A percentile compares a stretch with the other conserved stretches of the same genome.
phyloP scores from a whole-genome alignment of 805 yeast genomes.

The Lipomyces spencermartinsiae region DNA sequence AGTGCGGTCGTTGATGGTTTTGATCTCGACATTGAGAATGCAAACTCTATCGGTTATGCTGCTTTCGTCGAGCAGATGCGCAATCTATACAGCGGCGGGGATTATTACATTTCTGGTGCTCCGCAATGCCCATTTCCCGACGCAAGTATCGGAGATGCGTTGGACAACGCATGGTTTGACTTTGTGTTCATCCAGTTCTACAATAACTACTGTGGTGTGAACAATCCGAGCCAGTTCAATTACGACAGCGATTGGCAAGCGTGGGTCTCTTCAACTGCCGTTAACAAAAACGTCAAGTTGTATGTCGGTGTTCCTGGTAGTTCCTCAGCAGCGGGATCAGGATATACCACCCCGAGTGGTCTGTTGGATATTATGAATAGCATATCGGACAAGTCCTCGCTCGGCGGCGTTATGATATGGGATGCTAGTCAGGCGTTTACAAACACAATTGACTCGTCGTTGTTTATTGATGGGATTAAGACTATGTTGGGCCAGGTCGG shows the following conservation, averaged over 20 bases:
- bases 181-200: conserved; percentile 71
- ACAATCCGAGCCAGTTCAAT: conserved; percentile 40
- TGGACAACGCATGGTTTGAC: conserved; percentile 57
- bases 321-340: conserved; percentile 59
- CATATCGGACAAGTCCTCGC: conserved; percentile 48
- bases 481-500: conserved; percentile 45
- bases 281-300: conserved; percentile 59
- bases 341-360: conserved; percentile 57
- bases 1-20: conserved; percentile 70
- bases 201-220: conserved; percentile 58
- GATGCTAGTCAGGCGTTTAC: conserved; percentile 53
- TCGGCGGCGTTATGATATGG: conserved; percentile 82
- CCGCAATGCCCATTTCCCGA: conserved; percentile 75
- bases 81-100: conserved; percentile 49
- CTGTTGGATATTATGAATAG: conserved; percentile 45
- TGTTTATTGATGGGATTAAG: conserved; percentile 56
- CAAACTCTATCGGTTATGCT: conserved; percentile 56
- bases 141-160: conserved; percentile 51
- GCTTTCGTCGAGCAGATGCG: conserved; percentile 52
- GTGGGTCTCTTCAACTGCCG: conserved; percentile 61
- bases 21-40: conserved; percentile 65
- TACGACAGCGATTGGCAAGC: conserved; percentile 71
- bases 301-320: conserved; percentile 70
- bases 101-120: conserved; percentile 65
- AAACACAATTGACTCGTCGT: conserved; percentile 54